Percentiles rank a stretch among this genome's conserved stretches.
Conservation (phyloP, 2,329 filamentous ascomycete genomes). For the Teratosphaeriaceae sp. region DNA sequence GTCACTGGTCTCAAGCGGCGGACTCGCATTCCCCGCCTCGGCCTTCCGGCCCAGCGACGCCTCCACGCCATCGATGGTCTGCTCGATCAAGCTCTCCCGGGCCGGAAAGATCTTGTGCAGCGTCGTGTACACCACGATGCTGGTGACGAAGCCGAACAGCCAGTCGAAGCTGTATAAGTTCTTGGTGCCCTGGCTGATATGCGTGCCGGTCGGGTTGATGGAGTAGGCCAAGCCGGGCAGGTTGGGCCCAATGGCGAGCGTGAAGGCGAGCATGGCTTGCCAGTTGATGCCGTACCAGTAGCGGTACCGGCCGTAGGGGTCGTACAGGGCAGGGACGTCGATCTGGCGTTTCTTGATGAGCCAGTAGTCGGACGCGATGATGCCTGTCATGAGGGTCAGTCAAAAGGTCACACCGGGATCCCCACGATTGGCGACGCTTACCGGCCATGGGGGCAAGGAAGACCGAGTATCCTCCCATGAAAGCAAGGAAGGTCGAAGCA, state of each 20-base stretch:
- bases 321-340: slow-evolving; percentile 46
- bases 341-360: slow-evolving; percentile 35
- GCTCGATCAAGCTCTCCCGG: slow-evolving; percentile 39
- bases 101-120: slow-evolving; percentile 44
- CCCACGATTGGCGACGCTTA: too few species aligned
- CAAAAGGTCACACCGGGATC: too few species aligned
- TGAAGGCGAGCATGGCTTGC: slow-evolving; percentile 50
- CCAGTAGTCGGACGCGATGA: slow-evolving; percentile 52
- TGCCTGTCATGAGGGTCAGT: slow-evolving; percentile 54
- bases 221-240: slow-evolving; percentile 47
- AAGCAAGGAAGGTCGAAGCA: slow-evolving; percentile 7
- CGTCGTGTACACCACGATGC: slow-evolving; percentile 48
- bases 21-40: not conserved
- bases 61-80: slow-evolving; percentile 20
- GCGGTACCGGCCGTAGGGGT: slow-evolving; percentile 26
- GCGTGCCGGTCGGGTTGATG: slow-evolving; percentile 16
- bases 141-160: slow-evolving; percentile 54
- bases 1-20: not conserved
- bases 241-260: slow-evolving; percentile 49
- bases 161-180: slow-evolving; percentile 50
- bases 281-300: slow-evolving; percentile 39
- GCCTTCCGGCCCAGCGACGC: not conserved
- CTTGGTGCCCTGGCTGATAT: slow-evolving; percentile 7
- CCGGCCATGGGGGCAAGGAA: slow-evolving; percentile 58
- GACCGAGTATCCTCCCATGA: slow-evolving; percentile 47